A percentile compares a stretch with the other conserved stretches of the same genome.
These are phyloP conservation scores for Leptographium radiaticola DNA, from an alignment of 2,329 filamentous ascomycete species.

Conservation along the genomic window DNA sequence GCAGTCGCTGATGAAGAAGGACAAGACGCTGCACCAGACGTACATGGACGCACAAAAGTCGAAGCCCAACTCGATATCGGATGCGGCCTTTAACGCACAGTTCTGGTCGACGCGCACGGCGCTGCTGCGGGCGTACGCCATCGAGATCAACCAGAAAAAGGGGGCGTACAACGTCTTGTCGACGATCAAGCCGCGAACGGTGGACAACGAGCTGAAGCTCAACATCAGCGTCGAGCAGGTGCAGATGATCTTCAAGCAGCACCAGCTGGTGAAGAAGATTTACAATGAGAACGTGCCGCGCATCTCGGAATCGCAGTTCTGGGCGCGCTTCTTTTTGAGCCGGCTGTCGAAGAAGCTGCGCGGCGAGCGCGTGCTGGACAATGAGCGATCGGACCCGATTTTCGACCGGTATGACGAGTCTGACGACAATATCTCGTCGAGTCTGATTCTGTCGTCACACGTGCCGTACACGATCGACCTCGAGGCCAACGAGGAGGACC, in stretches of 20 bases:
- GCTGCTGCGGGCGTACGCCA: conserved; percentile 77
- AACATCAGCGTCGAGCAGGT: conserved; percentile 88
- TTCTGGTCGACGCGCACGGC: conserved; percentile 90
- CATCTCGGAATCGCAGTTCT: conserved; percentile 69
- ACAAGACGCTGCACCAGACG: conserved; percentile 62
- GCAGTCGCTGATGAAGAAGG: conserved; percentile 74
- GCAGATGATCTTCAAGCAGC: conserved; percentile 82
- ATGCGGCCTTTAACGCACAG: conserved; percentile 72
- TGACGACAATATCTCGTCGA: conserved; percentile 46
- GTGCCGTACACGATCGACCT: conserved; percentile 86
- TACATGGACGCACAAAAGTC: conserved; percentile 75
- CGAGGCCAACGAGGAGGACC: conserved; percentile 88
- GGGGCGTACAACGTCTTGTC: conserved; percentile 92
- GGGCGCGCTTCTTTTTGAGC: conserved; percentile 88
- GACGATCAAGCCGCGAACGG: conserved; percentile 67
- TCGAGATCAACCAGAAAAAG: conserved; percentile 73
- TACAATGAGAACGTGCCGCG: conserved; percentile 90
- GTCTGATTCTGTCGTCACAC: conserved; percentile 44
- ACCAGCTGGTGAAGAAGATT: conserved; percentile 77
- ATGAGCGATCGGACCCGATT: conserved; percentile 61
- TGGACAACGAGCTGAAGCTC: conserved; percentile 57
- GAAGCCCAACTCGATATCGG: conserved; percentile 73
- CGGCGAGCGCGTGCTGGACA: conserved; percentile 72
- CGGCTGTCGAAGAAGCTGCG: conserved; percentile 81
- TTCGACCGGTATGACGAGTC: conserved; percentile 73